A percentile compares a stretch with the other conserved stretches of the same genome.
Evolutionary conservation across 345 rosid genomes (phyloP).

Genomic region (Salix viminalis): DNA sequence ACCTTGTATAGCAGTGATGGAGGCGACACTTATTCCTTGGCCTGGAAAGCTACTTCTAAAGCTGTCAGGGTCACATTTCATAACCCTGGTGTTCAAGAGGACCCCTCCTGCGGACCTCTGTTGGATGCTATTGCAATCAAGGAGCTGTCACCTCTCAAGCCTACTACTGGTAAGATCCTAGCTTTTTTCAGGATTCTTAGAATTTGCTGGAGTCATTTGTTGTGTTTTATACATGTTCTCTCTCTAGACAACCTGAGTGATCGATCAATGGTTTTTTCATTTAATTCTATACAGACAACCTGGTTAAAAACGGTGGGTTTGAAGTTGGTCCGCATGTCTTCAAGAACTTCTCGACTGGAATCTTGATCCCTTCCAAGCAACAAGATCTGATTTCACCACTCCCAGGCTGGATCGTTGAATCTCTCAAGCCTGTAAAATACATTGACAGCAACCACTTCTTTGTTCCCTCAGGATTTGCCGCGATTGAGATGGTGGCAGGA

Average conservation of each 20-base stretch:
- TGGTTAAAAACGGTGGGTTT: constrained; percentile 74
- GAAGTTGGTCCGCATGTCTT: constrained; percentile 75
- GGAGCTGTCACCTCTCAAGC: constrained; percentile 46
- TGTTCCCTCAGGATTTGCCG: constrained; percentile 58
- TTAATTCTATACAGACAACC: constrained; percentile 38
- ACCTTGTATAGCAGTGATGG: constrained; percentile 72
- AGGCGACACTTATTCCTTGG: constrained; percentile 78
- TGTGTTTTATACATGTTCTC: background rate
- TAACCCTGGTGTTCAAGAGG: constrained; percentile 83
- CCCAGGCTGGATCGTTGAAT: constrained; percentile 85
- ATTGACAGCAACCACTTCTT: constrained; percentile 60
- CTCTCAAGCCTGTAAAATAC: constrained; percentile 75
- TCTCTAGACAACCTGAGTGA: background rate
- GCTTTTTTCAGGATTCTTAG: background rate
- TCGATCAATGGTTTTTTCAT: no score
- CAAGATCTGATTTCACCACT: constrained; percentile 61
- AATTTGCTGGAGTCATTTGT: background rate
- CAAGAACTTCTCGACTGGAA: constrained; percentile 78
- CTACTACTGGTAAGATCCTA: constrained; percentile 31
- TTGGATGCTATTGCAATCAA: constrained; percentile 82
- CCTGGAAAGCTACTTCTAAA: constrained; percentile 49
- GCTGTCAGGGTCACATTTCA: constrained; percentile 59
- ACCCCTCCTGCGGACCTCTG: constrained; percentile 75
- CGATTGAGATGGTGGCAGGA: constrained; percentile 67
- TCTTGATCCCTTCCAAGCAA: constrained; percentile 57